Base-by-base conservation (phyloP, 148 eudicot species). In the Silene latifolia region DNA sequence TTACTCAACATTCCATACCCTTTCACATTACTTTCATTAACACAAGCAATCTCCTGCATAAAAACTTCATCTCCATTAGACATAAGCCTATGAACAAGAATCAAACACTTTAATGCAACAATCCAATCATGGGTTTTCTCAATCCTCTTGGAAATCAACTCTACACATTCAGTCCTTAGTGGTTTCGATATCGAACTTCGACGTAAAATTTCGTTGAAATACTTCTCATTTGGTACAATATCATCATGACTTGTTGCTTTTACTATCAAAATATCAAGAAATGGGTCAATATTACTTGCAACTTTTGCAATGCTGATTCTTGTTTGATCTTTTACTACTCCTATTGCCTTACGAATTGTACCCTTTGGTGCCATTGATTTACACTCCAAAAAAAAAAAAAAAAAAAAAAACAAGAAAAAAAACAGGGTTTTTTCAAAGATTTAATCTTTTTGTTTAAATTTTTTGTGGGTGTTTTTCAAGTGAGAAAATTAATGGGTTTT, bases 251-350 rank as follows among this genome's bases (percentile, higher is more conserved):
- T 83, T 7, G 92, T 85, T 14, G 87, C 88, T 66, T 83, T 89
- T 1, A 89, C 87, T n/a, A 89, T 84, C 63, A 81, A 59, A 18
- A 87, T 87, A 25, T 87, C 88, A 7, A 87, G 88, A 15, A 82
- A 83, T 3, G 88, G 85, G 21, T 80, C 88, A 46, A 78, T 67
- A 57, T 82, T 82, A 15, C 86, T 80, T 14, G 85, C 79, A 10
- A 86, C 83, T 70, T 85, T 87, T n/a, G 90, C 90, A 21, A 87
- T 60, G 77, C 82, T 74, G 25, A 87, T 85, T 78, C 88, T 85
- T 21, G 90, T 83, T 78, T 83, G 80, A 69, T 87, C 90, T 72
- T 85, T 87, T 6, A 87, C 77, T 2, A 69, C 73, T 8, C 88
- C 88, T 13, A 87, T 80, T 15, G 87, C 88, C 81, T 68, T 86